Evolutionary conservation across 2,329 filamentous ascomycete species (phyloP).

Genomic region (Trematosphaeria pertusa): DNA sequence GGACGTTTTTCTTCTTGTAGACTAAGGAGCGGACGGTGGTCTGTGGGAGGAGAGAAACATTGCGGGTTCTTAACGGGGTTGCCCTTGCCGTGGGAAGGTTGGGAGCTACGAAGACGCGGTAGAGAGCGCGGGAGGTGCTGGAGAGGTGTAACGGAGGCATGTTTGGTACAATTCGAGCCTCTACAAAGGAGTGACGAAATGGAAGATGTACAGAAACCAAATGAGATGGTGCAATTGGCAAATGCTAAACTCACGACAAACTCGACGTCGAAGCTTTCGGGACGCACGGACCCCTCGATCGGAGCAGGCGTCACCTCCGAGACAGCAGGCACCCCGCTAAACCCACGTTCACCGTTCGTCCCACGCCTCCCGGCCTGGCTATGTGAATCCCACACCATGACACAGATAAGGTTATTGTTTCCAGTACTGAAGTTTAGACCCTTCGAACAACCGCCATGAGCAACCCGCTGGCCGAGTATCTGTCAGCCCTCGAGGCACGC

Average conservation of each 20-base stretch:
- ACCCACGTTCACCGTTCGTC: slow-evolving; percentile 15
- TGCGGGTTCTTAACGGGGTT: slow-evolving; percentile 14
- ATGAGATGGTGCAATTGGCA: slow-evolving; percentile 1
- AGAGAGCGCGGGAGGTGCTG: slow-evolving; percentile 50
- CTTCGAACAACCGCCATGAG: slow-evolving; percentile 57
- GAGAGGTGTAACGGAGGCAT: slow-evolving; percentile 44
- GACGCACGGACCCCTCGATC: slow-evolving; percentile 3
- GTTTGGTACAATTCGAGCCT: neutral
- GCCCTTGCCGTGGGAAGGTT: slow-evolving; percentile 28
- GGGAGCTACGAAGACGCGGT: slow-evolving; percentile 53
- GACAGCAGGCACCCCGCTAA: slow-evolving; percentile 16
- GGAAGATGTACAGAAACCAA: neutral
- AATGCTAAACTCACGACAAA: neutral
- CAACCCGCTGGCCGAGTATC: slow-evolving; percentile 83
- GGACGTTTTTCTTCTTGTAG: slow-evolving; percentile 33
- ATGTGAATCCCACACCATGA: slow-evolving; percentile 27
- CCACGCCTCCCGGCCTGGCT: slow-evolving; percentile 19
- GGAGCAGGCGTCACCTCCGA: slow-evolving; percentile 24
- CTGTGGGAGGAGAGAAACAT: slow-evolving; percentile 14
- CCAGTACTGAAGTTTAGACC: slow-evolving; percentile 5
- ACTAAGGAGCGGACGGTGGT: slow-evolving; percentile 26
- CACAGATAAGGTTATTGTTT: slow-evolving; percentile 7
- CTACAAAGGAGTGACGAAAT: slow-evolving; percentile 7
- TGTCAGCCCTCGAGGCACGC: slow-evolving; percentile 73
- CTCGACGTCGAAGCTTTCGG: neutral